phyloP scores from a whole-genome alignment of 2,329 filamentous ascomycete genomes.

The Sarocladium oryzae region DNA sequence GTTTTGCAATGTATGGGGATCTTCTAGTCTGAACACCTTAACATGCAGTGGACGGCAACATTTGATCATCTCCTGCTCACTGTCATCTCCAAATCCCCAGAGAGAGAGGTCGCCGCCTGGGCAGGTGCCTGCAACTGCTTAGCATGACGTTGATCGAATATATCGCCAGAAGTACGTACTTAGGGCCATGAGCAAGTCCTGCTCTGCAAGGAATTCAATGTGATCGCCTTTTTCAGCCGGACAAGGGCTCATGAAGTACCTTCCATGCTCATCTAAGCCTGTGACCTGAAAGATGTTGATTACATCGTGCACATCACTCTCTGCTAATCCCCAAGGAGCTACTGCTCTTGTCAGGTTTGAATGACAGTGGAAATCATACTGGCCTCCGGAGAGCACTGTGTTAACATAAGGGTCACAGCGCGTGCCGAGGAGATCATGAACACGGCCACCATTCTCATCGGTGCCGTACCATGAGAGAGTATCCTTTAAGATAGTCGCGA shows the following conservation, averaged over 20 bases:
- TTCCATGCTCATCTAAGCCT: constrained; percentile 62
- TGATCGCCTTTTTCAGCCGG: constrained; percentile 50
- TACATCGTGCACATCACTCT: constrained; percentile 76
- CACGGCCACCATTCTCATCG: constrained; percentile 51
- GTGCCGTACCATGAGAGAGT: constrained; percentile 12
- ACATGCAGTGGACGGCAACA: constrained; percentile 70
- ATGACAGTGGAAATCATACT: constrained; percentile 79
- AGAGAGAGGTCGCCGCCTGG: constrained; percentile 73
- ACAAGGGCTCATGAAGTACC: constrained; percentile 68
- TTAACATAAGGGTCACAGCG: constrained; percentile 83
- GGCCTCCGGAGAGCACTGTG: constrained; percentile 61
- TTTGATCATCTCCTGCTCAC: constrained; percentile 60
- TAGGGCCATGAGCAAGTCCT: constrained; percentile 59
- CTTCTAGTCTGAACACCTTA: constrained; percentile 60
- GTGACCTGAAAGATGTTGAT: constrained; percentile 85
- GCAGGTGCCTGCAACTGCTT: constrained; percentile 50
- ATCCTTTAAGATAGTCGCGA: constrained; percentile 16
- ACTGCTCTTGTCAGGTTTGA: constrained; percentile 74
- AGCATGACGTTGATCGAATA: neutral
- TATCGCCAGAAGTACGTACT: constrained; percentile 31
- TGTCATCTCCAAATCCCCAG: constrained; percentile 72
- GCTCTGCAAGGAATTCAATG: constrained; percentile 75
- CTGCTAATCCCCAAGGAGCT: constrained; percentile 58
- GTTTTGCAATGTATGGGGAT: constrained; percentile 42
- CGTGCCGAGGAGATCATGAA: constrained; percentile 77